Evolutionary conservation across 208 protist genomes (phyloP), one percentile per base, ranked within the genome.

Genomic region (Angomonas ambiguus): DNA sequence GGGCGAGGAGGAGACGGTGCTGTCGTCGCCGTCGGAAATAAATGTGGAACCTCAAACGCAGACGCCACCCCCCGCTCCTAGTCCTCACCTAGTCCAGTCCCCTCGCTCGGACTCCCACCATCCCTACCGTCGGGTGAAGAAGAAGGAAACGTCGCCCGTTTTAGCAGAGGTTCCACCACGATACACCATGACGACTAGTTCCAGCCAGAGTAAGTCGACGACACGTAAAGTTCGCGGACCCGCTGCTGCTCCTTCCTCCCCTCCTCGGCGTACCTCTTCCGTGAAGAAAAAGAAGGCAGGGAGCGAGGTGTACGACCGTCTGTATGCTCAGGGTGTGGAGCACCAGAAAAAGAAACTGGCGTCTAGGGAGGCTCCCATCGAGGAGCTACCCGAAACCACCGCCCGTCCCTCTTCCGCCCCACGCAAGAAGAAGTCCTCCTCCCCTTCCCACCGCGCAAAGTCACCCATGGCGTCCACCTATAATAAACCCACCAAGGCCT

Each of bases 401-500:
- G 24, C 45, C n/a, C 35, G 45, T 55, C n/a, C n/a, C n/a, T n/a
- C n/a, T n/a, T n/a, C n/a, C 3, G 3, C 34, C 6, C n/a, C 33
- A 3, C 2, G 2, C 45, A 62, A 16, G 32, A 22, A 1, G 51
- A 20, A 0, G 65, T 59, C 59, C 67, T 58, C 62, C 59, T 67
- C 20, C 77, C 77, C 53, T 30, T 53, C 27, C 67, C 58, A 0
- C 13, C 25, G 2, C 56, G 75, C 30, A 33, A 38, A 1, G 65
- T 64, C 0, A 78, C 65, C 45, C 32, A 20, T 1, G 22, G 22
- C 56, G 11, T 48, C 34, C 10, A 56, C 27, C 45, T 90, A 83
- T 74, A 77, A 79, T 42, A 76, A 72, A 34, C 73, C 82, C 16
- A 94, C 88, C 18, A 60, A 78, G 67, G 88, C 88, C 0, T 91